These are phyloP conservation scores for Blepharisma japonicum DNA, from an alignment of 73 alveolate genomes.

Conservation along the genomic window DNA sequence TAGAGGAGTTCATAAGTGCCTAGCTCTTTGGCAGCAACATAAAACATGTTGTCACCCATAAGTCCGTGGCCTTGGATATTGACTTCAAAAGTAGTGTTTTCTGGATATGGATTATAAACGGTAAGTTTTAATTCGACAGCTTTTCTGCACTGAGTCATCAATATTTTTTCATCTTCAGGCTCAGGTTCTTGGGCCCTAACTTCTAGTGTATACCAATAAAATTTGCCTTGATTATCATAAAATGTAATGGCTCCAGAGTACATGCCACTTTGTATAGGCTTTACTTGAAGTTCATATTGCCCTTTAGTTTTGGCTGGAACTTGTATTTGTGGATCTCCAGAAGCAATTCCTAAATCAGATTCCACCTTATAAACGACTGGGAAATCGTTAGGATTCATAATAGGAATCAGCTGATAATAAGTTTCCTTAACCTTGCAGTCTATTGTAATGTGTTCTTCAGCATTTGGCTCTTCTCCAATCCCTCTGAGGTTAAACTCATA, in stretches of 20 bases:
- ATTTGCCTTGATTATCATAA: slow-evolving; percentile 80
- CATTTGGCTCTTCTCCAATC: slow-evolving; percentile 97
- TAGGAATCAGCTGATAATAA: slow-evolving; percentile 68
- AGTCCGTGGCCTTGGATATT: slow-evolving; percentile 88
- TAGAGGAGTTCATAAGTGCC: slow-evolving; percentile 82
- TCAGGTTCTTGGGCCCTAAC: slow-evolving; percentile 30
- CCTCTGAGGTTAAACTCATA: slow-evolving; percentile 95
- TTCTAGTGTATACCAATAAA: slow-evolving; percentile 79
- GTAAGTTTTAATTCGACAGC: slow-evolving; percentile 28
- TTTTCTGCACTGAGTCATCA: slow-evolving; percentile 22
- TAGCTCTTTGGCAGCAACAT: slow-evolving; percentile 72
- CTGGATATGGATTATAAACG: slow-evolving; percentile 78
- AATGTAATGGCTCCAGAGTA: slow-evolving; percentile 94
- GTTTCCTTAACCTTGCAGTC: slow-evolving; percentile 91
- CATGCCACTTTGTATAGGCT: slow-evolving; percentile 92
- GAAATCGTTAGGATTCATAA: slow-evolving; percentile 82
- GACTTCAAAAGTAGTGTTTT: slow-evolving; percentile 88
- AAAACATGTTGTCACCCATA: slow-evolving; percentile 80
- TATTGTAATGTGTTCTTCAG: slow-evolving; percentile 94
- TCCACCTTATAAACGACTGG: slow-evolving; percentile 81
- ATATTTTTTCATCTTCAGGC: slow-evolving; percentile 29
- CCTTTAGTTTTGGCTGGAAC: slow-evolving; percentile 46
- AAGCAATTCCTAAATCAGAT: slow-evolving; percentile 91
- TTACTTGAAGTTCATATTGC: slow-evolving; percentile 44
- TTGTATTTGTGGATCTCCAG: slow-evolving; percentile 61